Conservation (phyloP, 306 rosid species). For the Rosa rugosa region DNA sequence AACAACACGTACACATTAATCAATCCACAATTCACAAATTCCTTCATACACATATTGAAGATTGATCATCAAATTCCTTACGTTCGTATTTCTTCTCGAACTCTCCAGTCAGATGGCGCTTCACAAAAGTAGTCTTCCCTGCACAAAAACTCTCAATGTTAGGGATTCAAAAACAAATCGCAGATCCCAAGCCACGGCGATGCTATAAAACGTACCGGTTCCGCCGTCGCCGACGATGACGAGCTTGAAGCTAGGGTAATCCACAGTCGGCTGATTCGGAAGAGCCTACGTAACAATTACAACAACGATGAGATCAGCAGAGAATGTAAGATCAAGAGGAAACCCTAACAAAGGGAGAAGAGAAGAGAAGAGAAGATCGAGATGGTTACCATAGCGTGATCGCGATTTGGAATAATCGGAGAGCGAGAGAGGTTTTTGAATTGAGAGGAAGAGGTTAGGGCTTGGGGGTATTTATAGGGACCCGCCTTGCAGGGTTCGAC, state of each 20-base stretch:
- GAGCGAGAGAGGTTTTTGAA: background rate
- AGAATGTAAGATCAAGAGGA: background rate
- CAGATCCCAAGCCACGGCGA: background rate
- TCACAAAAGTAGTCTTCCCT: slow-evolving; percentile 40
- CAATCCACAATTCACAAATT: background rate
- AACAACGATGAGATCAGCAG: background rate
- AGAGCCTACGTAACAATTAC: background rate
- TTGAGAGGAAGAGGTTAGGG: background rate
- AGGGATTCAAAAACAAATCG: background rate
- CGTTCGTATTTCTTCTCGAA: slow-evolving; percentile 41
- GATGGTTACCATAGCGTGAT: slow-evolving; percentile 1
- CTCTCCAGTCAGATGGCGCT: slow-evolving; percentile 35
- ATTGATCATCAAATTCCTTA: background rate
- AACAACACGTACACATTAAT: background rate
- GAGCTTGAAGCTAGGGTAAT: slow-evolving; percentile 37
- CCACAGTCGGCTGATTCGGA: slow-evolving; percentile 29
- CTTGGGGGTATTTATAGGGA: background rate
- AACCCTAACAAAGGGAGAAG: background rate
- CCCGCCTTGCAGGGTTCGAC: background rate
- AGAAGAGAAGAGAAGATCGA: background rate
- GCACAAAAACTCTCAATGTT: background rate
- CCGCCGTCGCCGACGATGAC: slow-evolving; percentile 46
- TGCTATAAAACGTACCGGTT: slow-evolving; percentile 23
- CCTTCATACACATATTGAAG: background rate
- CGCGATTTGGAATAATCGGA: background rate